Percentiles rank a stretch among this genome's conserved stretches.
phyloP scores from a whole-genome alignment of 1,284 basidiomycete genomes.

The Heterobasidion annosum region DNA sequence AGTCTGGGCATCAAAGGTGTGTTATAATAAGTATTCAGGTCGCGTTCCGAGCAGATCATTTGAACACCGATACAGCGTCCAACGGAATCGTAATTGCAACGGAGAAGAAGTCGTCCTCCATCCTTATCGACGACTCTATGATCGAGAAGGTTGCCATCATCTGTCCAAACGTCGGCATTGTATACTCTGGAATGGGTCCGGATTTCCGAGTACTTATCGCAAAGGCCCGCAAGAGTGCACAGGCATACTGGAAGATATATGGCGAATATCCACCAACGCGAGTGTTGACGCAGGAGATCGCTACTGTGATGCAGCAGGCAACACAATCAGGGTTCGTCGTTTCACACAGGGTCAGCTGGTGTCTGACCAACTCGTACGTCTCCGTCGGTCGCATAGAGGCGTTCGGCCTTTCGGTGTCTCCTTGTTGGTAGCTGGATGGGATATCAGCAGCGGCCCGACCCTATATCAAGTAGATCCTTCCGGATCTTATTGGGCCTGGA shows the following conservation, averaged over 20 bases:
- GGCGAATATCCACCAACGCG: slow-evolving; percentile 98
- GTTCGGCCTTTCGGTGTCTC: slow-evolving; percentile 98
- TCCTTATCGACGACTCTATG: slow-evolving; percentile 95
- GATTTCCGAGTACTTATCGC: slow-evolving; percentile 94
- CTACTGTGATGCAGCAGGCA: slow-evolving; percentile 97
- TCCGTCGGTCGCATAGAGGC: slow-evolving; percentile 51
- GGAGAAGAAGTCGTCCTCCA: slow-evolving; percentile 97
- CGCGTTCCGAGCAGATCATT: neutral
- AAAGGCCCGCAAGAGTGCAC: slow-evolving; percentile 94
- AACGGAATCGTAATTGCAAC: slow-evolving; percentile 99
- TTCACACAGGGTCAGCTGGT: neutral
- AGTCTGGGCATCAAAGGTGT: slow-evolving; percentile 97
- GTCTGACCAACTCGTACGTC: neutral
- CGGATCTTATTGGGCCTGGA: slow-evolving; percentile 99
- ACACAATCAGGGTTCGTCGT: slow-evolving; percentile 88
- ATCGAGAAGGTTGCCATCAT: slow-evolving; percentile 95
- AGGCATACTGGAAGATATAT: slow-evolving; percentile 99
- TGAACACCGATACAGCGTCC: slow-evolving; percentile 52
- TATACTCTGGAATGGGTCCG: slow-evolving; percentile 99
- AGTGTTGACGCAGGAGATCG: slow-evolving; percentile 94
- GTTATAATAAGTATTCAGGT: slow-evolving; percentile 5
- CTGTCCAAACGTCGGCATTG: slow-evolving; percentile 98
- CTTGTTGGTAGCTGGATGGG: slow-evolving; percentile 94
- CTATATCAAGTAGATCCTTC: slow-evolving; percentile 99
- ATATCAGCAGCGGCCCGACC: slow-evolving; percentile 83